Evolutionary conservation across 306 rosid genomes (phyloP), one percentile per base, ranked within the genome.

Genomic region (Cajanus cajan): DNA sequence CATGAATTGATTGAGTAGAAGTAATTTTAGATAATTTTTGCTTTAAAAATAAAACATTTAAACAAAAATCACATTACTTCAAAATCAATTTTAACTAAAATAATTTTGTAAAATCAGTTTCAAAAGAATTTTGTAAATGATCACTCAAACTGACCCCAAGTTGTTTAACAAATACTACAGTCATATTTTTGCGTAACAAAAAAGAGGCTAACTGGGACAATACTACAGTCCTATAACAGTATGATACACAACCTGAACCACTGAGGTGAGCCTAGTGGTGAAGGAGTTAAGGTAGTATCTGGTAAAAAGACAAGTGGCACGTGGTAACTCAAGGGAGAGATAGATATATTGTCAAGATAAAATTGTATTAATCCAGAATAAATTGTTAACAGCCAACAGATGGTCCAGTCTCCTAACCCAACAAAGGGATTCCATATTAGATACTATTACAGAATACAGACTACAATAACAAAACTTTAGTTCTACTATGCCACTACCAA

Each of bases 361-460:
- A 37, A 44, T 19, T 62, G 48, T 28, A 67, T 47, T 73, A 13
- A 36, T 40, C 22, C 16, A 50, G 54, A 73, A 58, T 52, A 40
- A 18, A 10, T 13, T 59, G 16, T 77, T 51, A 51, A 78, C 44
- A 24, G 71, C 22, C 58, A 44, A 63, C 39, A 71, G 71, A 76
- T 58, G 25, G 50, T 70, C 51, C 63, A 71, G 44, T 43, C 57
- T 31, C 71, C 36, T 52, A 71, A 65, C 54, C 54, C 73, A 43
- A 71, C 62, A 41, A 36, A 77, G 51, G 68, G 59, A 25, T 73
- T 34, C 34, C 80, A 34, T 50, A 51, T 66, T 66, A 57, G 57
- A 40, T 66, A 22, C 41, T 19, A 71, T 40, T 86, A 82, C 84
- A 55, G 1, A 24, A 8, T 57, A 82, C 39, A 41, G 31, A 28